Evolutionary conservation across 129 eudicot genomes (phyloP), one percentile per base, ranked within the genome.

Genomic region (Arctium lappa): DNA sequence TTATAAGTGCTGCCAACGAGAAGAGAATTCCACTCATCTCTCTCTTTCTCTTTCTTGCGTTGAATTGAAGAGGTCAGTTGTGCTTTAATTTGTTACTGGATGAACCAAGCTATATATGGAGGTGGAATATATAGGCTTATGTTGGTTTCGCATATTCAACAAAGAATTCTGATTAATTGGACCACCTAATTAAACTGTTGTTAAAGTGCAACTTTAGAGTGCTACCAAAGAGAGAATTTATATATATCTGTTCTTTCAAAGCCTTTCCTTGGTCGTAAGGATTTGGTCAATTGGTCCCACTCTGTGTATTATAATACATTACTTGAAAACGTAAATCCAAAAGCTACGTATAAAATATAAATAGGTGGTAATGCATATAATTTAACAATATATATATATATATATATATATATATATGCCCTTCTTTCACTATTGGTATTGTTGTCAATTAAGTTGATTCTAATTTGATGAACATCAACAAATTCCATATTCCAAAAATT

Each of bases 161-260:
- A 27, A 53, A 13, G 15, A 7, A 8, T 40, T 39, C 27, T 22
- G 27, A 22, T 50, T 71, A 46, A 32, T 76, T 37, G 82, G 9
- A 22, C 22, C 37, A 77, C 83, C 88, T 60, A 22, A 22, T 22
- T 22, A 22, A 22, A 77, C 80, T 31, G 50, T 82, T 72, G 86
- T 78, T 73, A 66, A 76, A 66, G 37, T 77, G 78, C 86, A 78
- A 86, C 83, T 86, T 34, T 86, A 78, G 89, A 82, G 89, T 86
- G 81, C 63, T 68, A 69, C 50, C 32, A 73, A 87, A 81, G 86
- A 62, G 60, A 75, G 11, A 12, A 48, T 60, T 33, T 77, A 22
- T 12, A 42, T 42, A 11, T 8, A 60, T 77, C 53, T 77, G 70
- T 77, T 18, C 63, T 33, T 77, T 62, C 72, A 77, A 77, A 77